Evolutionary conservation across 306 rosid genomes (phyloP).

Genomic region (Oxytropis ochrocephala): DNA sequence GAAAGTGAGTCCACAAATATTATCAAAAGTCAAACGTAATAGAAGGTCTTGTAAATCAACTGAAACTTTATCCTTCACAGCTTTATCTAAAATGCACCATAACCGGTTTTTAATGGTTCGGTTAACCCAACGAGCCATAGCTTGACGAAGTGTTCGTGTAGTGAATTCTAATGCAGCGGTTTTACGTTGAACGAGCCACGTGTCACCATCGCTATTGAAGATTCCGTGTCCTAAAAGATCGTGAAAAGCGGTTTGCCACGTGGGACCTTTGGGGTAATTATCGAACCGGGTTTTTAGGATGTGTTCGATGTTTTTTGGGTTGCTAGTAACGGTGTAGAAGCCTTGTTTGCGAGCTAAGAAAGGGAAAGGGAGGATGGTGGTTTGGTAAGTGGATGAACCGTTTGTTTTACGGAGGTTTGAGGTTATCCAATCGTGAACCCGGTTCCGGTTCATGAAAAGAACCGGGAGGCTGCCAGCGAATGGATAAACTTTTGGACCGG

Average conservation of each 20-base stretch:
- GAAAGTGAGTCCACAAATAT: conserved; percentile 86
- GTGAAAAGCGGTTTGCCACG: conserved; percentile 81
- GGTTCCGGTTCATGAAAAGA: conserved; percentile 44
- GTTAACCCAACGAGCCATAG: conserved; percentile 97
- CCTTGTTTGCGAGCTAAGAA: conserved; percentile 63
- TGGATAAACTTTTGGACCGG: conserved; percentile 75
- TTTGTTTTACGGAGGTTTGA: conserved; percentile 33
- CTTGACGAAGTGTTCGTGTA: conserved; percentile 71
- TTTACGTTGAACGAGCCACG: conserved; percentile 87
- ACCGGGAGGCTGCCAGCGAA: conserved; percentile 71
- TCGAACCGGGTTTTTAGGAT: conserved; percentile 69
- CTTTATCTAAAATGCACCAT: conserved; percentile 77
- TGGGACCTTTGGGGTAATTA: conserved; percentile 87
- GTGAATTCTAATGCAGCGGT: conserved; percentile 98
- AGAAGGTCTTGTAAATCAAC: conserved; percentile 86
- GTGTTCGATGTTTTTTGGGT: conserved; percentile 83
- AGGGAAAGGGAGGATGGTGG: conserved; percentile 48
- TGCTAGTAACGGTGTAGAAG: conserved; percentile 63
- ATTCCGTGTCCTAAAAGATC: conserved; percentile 89
- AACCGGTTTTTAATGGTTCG: conserved; percentile 67
- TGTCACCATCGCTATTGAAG: conserved; percentile 87
- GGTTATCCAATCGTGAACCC: conserved; percentile 80
- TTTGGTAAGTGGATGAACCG: conserved; percentile 61
- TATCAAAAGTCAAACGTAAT: conserved; percentile 78
- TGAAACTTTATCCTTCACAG: conserved; percentile 31